Evolutionary conservation across 768 basidiomycete species (phyloP).

Genomic region (Agrocybe praecox): DNA sequence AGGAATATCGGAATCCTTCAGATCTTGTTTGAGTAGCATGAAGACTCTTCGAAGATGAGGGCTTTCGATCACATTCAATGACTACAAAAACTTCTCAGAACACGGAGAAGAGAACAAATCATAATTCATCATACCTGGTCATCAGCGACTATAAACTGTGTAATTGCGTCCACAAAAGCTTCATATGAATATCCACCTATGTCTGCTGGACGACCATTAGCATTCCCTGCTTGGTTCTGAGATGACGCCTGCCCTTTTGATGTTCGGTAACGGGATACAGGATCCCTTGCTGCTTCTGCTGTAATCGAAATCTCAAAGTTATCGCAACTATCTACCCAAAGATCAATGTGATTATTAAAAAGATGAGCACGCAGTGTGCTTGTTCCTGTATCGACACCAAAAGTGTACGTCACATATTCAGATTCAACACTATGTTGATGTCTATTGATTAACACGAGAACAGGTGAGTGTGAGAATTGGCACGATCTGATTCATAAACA

Average conservation of each 20-base stretch:
- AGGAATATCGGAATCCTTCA: slow-evolving; percentile 33
- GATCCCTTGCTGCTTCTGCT: slow-evolving; percentile 16
- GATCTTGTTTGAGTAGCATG: slow-evolving; percentile 24
- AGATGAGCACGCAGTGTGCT: slow-evolving; percentile 3
- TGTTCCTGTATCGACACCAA: background rate
- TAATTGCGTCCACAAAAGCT: slow-evolving; percentile 28
- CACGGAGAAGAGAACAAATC: no score
- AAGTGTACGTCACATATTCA: background rate
- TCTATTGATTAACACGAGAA: no score
- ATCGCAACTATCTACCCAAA: slow-evolving; percentile 23
- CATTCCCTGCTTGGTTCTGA: background rate
- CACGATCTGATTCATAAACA: no score
- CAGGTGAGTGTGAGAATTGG: no score
- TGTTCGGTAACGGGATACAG: background rate
- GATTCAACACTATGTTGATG: no score
- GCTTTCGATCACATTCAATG: slow-evolving; percentile 16
- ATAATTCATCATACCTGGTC: no score
- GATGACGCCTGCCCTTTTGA: background rate
- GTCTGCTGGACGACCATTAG: no score
- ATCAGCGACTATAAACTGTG: slow-evolving; percentile 29
- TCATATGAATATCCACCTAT: slow-evolving; percentile 23
- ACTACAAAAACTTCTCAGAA: no score
- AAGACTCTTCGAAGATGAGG: slow-evolving; percentile 13
- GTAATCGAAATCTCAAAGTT: slow-evolving; percentile 20
- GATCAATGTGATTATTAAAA: slow-evolving; percentile 9